phyloP scores from a whole-genome alignment of 495 filamentous ascomycete genomes.

The Rostrohypoxylon terebratum region DNA sequence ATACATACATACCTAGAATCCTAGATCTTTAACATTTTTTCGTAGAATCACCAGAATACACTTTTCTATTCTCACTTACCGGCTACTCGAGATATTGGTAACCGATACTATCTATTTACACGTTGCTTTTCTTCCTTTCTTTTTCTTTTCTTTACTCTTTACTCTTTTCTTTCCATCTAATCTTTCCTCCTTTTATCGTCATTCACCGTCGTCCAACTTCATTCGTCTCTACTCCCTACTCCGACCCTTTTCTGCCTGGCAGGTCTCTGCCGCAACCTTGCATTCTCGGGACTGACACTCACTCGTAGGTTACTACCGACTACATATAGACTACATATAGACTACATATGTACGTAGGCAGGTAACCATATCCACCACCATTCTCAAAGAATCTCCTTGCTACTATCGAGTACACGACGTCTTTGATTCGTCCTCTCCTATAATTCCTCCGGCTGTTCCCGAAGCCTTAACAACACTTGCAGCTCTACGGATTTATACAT shows the following conservation, averaged over 20 bases:
- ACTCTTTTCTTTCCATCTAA: too few species aligned
- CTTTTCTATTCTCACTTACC: background rate
- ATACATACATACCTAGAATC: background rate
- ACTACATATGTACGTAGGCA: background rate
- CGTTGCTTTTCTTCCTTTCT: background rate
- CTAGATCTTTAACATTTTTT: background rate
- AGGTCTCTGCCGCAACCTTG: constrained; percentile 11
- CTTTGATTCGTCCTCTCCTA: constrained; percentile 15
- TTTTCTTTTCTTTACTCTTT: background rate
- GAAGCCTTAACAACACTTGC: constrained; percentile 8
- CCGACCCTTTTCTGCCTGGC: background rate
- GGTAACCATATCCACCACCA: background rate
- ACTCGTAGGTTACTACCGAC: constrained; percentile 2
- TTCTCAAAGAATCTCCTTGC: background rate
- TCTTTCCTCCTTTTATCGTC: background rate
- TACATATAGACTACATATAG: too few species aligned
- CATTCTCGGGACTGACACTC: background rate
- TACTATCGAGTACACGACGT: constrained; percentile 1
- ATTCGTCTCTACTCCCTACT: background rate
- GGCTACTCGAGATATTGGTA: too few species aligned
- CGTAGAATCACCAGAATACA: background rate
- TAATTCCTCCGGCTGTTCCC: constrained; percentile 19
- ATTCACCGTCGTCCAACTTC: background rate
- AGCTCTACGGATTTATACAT: constrained; percentile 20
- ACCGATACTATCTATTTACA: background rate